Evolutionary conservation across 2,329 filamentous ascomycete genomes (phyloP).

Genomic region (Phoma herbarum): DNA sequence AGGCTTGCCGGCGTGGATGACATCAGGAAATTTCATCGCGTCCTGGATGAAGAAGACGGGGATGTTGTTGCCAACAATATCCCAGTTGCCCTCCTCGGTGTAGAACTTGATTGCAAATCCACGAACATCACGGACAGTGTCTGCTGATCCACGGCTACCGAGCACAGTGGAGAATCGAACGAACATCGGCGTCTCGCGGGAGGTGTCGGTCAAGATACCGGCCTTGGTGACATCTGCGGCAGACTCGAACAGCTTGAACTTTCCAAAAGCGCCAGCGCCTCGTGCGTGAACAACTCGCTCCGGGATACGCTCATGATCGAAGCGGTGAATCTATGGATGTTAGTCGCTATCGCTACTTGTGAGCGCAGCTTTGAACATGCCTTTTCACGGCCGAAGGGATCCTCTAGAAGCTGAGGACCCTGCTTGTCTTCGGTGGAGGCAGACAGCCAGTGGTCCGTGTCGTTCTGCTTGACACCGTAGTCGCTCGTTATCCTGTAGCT

Average conservation of each 20-base stretch:
- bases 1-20: slow-evolving; percentile 71
- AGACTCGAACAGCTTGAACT: slow-evolving; percentile 71
- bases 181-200: slow-evolving; percentile 72
- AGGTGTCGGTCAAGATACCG: slow-evolving; percentile 72
- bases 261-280: slow-evolving; percentile 71
- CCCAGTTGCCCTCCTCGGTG: slow-evolving; percentile 80
- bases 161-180: slow-evolving; percentile 81
- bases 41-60: slow-evolving; percentile 81
- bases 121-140: slow-evolving; percentile 83
- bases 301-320: slow-evolving; percentile 77
- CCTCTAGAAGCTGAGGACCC: slow-evolving; percentile 75
- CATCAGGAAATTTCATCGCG: slow-evolving; percentile 75
- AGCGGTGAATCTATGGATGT: slow-evolving; percentile 70
- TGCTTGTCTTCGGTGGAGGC: slow-evolving; percentile 68
- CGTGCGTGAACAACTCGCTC: slow-evolving; percentile 74
- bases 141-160: slow-evolving; percentile 77
- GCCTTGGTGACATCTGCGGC: slow-evolving; percentile 70
- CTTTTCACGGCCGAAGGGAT: slow-evolving; percentile 77
- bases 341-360: slow-evolving; percentile 3
- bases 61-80: slow-evolving; percentile 77
- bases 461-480: slow-evolving; percentile 75
- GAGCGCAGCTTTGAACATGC: slow-evolving; percentile 51
- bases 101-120: slow-evolving; percentile 83
- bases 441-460: slow-evolving; percentile 81
- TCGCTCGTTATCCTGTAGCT: slow-evolving; percentile 76